phyloP scores from a whole-genome alignment of 2,329 filamentous ascomycete genomes.

The Cadophora sp. region DNA sequence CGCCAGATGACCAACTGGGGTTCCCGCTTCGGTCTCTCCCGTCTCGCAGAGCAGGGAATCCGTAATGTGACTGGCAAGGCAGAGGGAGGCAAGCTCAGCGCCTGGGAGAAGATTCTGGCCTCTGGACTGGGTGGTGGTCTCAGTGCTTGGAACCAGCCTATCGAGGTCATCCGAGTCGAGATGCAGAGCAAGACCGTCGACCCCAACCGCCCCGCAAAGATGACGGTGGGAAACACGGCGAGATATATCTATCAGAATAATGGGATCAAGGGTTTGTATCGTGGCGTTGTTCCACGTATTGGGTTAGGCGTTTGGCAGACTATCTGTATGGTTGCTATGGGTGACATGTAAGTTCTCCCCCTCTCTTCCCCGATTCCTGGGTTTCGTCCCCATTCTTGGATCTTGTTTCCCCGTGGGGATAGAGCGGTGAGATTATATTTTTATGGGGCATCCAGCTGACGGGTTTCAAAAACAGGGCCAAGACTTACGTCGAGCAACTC shows the following conservation, averaged over 20 bases:
- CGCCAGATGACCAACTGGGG: conserved; percentile 99
- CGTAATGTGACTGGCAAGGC: conserved; percentile 80
- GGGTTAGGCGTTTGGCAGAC: conserved; percentile 98
- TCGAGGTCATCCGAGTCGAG: conserved; percentile 99
- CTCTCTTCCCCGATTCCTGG: conserved; percentile 16
- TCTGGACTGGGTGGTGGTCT: conserved; percentile 90
- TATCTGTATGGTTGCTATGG: conserved; percentile 98
- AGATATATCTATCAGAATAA: conserved; percentile 91
- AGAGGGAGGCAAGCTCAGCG: conserved; percentile 76
- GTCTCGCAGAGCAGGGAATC: conserved; percentile 90
- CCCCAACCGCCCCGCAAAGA: conserved; percentile 97
- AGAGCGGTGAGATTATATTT: neutral
- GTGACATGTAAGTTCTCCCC: conserved; percentile 81
- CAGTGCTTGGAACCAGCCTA: conserved; percentile 98
- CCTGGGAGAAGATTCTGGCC: conserved; percentile 87
- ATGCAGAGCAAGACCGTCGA: conserved; percentile 99
- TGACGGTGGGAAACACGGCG: conserved; percentile 89
- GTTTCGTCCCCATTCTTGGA: neutral
- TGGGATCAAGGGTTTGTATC: conserved; percentile 91
- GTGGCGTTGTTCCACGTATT: conserved; percentile 92
- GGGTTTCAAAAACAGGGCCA: conserved; percentile 57
- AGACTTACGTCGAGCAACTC: conserved; percentile 70
- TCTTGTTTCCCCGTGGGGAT: neutral
- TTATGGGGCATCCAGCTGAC: conserved; percentile 28
- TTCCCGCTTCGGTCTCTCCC: conserved; percentile 90